Conservation (phyloP, 2,329 filamentous ascomycete genomes). For the Pestalotiopsis fici region DNA sequence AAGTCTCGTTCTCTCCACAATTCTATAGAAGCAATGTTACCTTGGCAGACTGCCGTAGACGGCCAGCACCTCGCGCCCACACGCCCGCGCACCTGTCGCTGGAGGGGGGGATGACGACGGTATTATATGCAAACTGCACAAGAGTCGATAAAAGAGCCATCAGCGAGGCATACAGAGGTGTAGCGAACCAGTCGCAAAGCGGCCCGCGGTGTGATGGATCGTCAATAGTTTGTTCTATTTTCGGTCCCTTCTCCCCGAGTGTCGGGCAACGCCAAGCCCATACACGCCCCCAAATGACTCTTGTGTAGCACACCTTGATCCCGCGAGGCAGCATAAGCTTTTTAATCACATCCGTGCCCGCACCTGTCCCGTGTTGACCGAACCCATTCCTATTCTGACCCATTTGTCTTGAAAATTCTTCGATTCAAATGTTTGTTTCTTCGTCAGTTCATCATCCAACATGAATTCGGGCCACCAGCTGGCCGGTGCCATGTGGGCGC, state of each 20-base stretch:
- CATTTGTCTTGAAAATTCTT: not conserved
- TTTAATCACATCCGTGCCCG: not conserved
- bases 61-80: not conserved
- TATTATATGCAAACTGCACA: not conserved
- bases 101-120: not conserved
- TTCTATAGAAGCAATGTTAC: not conserved
- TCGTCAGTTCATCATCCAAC: not conserved
- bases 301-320: not conserved
- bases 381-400: not conserved
- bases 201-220: not conserved
- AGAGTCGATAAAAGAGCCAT: not conserved
- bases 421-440: not conserved
- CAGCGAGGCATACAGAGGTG: no score
- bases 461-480: constrained; percentile 33
- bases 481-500: constrained; percentile 32
- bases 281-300: not conserved
- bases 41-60: not conserved
- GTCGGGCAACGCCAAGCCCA: not conserved
- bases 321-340: not conserved
- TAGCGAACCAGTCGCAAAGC: not conserved
- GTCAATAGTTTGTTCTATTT: constrained; percentile 5
- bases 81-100: not conserved
- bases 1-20: not conserved
- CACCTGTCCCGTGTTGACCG: not conserved
- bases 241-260: not conserved